A percentile compares a stretch with the other conserved stretches of the same genome.
Evolutionary conservation across 345 rosid genomes (phyloP).

Genomic region (Boechera stricta): DNA sequence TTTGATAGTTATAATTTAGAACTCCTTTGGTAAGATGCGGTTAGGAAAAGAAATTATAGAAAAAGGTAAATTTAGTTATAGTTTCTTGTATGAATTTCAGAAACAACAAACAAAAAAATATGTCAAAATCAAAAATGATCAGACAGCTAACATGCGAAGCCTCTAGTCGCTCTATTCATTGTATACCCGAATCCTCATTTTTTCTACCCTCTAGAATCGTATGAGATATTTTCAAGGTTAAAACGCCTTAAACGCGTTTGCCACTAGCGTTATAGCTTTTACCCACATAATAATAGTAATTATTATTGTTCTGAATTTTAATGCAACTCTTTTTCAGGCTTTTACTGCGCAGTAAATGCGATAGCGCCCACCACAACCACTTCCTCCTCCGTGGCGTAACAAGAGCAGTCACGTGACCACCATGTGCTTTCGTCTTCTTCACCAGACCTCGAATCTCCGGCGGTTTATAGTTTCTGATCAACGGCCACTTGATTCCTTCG

Average conservation of each 20-base stretch:
- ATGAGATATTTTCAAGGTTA: background rate
- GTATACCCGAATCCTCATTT: conserved; percentile 4
- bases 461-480: conserved; percentile 75
- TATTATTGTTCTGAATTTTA: conserved; percentile 48
- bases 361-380: conserved; percentile 54
- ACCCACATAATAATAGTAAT: conserved; percentile 49
- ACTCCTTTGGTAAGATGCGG: background rate
- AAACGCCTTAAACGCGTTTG: conserved; percentile 38
- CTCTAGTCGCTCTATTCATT: conserved; percentile 7
- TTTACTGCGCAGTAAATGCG: conserved; percentile 46
- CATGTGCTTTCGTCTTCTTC: conserved; percentile 53
- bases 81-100: conserved; percentile 11
- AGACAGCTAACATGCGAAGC: conserved; percentile 19
- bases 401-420: conserved; percentile 45
- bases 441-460: conserved; percentile 66
- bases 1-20: background rate
- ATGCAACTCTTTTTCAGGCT: conserved; percentile 3
- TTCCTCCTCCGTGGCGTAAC: conserved; percentile 47
- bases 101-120: conserved; percentile 11
- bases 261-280: conserved; percentile 39
- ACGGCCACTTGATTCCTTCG: conserved; percentile 72
- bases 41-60: background rate
- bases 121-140: conserved; percentile 14
- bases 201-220: conserved; percentile 16
- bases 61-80: background rate